These are phyloP conservation scores for Fusarium sulawesiense DNA, from an alignment of 2,329 filamentous ascomycete genomes.

Conservation along the genomic window DNA sequence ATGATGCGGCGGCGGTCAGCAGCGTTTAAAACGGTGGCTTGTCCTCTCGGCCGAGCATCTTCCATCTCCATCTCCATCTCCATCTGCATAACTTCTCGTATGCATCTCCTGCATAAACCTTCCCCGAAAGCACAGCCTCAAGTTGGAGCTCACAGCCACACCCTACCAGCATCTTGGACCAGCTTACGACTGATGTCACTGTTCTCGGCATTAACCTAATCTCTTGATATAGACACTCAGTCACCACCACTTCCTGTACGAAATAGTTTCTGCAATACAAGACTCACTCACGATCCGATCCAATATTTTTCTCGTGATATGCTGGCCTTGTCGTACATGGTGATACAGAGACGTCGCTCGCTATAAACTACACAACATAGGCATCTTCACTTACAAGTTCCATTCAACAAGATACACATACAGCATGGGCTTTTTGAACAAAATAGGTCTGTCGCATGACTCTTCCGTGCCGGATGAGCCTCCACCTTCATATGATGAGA, in stretches of 20 bases:
- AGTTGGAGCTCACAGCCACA: slow-evolving; percentile 21
- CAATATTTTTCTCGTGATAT: background rate
- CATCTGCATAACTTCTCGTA: background rate
- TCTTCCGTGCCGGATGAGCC: slow-evolving; percentile 14
- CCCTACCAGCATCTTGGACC: background rate
- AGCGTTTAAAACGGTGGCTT: slow-evolving; percentile 13
- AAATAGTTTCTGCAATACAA: background rate
- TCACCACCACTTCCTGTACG: background rate
- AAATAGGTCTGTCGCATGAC: background rate
- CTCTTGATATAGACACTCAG: slow-evolving; percentile 13
- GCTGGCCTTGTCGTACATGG: background rate
- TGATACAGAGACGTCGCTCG: background rate
- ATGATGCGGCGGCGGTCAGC: background rate
- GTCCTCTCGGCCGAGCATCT: background rate
- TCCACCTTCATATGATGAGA: slow-evolving; percentile 29
- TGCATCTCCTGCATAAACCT: background rate
- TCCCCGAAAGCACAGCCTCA: background rate
- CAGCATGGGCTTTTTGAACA: slow-evolving; percentile 5
- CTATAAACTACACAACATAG: background rate
- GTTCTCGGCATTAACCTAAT: background rate
- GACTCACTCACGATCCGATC: background rate
- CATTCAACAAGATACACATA: background rate
- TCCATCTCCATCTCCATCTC: too few species aligned
- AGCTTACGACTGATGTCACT: slow-evolving; percentile 19
- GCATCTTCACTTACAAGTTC: background rate